A percentile compares a stretch with the other conserved stretches of the same genome.
phyloP scores from a whole-genome alignment of 2,329 filamentous ascomycete genomes.

The Hypoxylon sp. region DNA sequence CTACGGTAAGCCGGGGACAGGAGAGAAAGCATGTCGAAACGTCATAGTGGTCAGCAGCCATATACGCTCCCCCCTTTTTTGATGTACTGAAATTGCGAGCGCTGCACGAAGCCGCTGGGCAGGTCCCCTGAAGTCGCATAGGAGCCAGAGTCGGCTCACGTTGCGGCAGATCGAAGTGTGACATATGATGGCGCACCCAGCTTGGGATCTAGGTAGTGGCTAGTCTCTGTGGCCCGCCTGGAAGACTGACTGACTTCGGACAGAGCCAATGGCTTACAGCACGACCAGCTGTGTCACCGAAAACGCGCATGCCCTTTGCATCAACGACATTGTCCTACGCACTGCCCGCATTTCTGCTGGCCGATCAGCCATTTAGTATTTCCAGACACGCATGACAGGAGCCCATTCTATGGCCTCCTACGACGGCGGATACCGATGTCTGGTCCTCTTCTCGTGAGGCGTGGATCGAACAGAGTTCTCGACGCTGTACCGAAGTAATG shows the following conservation, averaged over 20 bases:
- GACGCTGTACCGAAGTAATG: neutral
- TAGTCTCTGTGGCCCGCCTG: neutral
- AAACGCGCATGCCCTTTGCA: slow-evolving; percentile 34
- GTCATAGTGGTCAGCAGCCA: slow-evolving; percentile 11
- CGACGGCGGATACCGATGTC: slow-evolving; percentile 23
- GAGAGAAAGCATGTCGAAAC: slow-evolving; percentile 9
- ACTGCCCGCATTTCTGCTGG: slow-evolving; percentile 38
- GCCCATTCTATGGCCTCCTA: slow-evolving; percentile 26
- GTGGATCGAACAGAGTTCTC: neutral
- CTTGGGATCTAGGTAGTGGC: slow-evolving; percentile 28
- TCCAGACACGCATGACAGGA: slow-evolving; percentile 34
- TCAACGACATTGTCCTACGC: slow-evolving; percentile 43
- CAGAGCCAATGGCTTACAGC: slow-evolving; percentile 27
- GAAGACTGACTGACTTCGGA: slow-evolving; percentile 34
- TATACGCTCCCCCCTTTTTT: slow-evolving; percentile 14
- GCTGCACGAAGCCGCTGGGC: slow-evolving; percentile 15
- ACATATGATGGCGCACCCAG: slow-evolving; percentile 33
- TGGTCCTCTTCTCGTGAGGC: slow-evolving; percentile 6
- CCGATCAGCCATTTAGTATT: slow-evolving; percentile 27
- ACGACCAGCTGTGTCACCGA: slow-evolving; percentile 32
- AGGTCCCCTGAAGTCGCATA: slow-evolving; percentile 26
- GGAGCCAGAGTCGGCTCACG: slow-evolving; percentile 25
- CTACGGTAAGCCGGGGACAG: slow-evolving; percentile 11
- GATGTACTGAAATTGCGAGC: slow-evolving; percentile 5
- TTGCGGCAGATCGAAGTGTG: slow-evolving; percentile 37